Percentiles rank a stretch among this genome's conserved stretches.
These are phyloP conservation scores for Herpetospermum pedunculosum DNA, from an alignment of 306 rosid genomes.

Conservation along the genomic window DNA sequence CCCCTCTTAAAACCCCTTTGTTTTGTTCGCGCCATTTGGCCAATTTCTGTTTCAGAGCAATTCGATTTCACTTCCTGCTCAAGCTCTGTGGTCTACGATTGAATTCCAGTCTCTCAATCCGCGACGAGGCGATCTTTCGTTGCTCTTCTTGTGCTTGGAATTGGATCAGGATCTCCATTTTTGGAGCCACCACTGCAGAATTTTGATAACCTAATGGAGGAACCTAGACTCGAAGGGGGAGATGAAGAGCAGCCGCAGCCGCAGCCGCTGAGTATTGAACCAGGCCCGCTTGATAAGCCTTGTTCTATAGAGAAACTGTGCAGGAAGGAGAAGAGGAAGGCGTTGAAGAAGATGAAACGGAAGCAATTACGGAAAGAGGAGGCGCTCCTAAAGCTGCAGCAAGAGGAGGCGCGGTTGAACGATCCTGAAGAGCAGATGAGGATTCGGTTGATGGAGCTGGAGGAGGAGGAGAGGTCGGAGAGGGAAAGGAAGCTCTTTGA, in stretches of 20 bases:
- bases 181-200: neutral
- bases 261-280: neutral
- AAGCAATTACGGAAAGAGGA: slow-evolving; percentile 51
- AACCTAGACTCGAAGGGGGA: neutral
- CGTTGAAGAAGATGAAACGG: slow-evolving; percentile 61
- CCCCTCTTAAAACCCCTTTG: too few species aligned
- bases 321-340: slow-evolving; percentile 85
- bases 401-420: slow-evolving; percentile 44
- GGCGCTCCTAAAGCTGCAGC: slow-evolving; percentile 40
- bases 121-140: neutral
- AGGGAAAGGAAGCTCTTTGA: slow-evolving; percentile 42
- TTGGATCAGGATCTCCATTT: neutral
- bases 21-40: too few species aligned
- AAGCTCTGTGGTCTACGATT: too few species aligned
- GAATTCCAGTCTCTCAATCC: neutral
- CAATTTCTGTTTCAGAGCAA: too few species aligned
- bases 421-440: slow-evolving; percentile 54
- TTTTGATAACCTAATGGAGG: neutral
- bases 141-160: neutral
- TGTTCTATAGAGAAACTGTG: slow-evolving; percentile 5
- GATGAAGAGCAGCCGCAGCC: neutral
- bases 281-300: neutral
- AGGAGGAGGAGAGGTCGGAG: slow-evolving; percentile 52
- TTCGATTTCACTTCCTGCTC: too few species aligned
- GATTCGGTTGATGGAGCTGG: slow-evolving; percentile 26